These are phyloP conservation scores for Verticillium dahliae DNA, from an alignment of 2,329 filamentous ascomycete genomes.

Conservation along the genomic window DNA sequence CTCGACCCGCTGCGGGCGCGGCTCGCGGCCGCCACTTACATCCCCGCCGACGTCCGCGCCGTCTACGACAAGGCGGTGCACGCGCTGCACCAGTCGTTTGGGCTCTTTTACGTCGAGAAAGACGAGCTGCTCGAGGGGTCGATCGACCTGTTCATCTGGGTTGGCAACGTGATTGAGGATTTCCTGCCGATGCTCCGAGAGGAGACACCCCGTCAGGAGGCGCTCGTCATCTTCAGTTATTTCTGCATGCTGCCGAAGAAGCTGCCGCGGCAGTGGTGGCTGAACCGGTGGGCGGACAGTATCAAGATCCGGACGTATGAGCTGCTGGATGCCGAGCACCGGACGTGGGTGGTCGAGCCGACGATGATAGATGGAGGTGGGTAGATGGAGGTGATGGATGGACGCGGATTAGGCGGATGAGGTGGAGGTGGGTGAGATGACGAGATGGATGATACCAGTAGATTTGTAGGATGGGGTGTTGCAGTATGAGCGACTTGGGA, in stretches of 20 bases:
- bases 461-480: no score
- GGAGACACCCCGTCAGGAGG: constrained; percentile 16
- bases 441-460: no score
- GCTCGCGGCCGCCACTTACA: constrained; percentile 8
- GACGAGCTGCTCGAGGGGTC: background rate
- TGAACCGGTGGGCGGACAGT: constrained; percentile 25
- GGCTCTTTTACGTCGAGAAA: constrained; percentile 12
- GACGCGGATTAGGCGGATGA: background rate
- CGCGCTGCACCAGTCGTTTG: constrained; percentile 24
- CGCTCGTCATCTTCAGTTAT: constrained; percentile 25
- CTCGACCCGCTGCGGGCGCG: constrained; percentile 16
- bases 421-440: background rate
- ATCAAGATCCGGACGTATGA: constrained; percentile 22
- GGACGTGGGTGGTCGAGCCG: constrained; percentile 21
- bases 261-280: constrained; percentile 25
- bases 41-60: constrained; percentile 8
- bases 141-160: constrained; percentile 30
- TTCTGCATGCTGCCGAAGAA: constrained; percentile 25
- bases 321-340: constrained; percentile 26
- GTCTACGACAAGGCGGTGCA: constrained; percentile 24
- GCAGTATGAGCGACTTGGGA: no score
- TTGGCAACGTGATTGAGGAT: constrained; percentile 25
- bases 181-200: constrained; percentile 25
- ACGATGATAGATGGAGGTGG: background rate
- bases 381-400: background rate